Percentiles rank a stretch among this genome's conserved stretches.
Conservation (phyloP, 495 filamentous ascomycete genomes). For the Aspergillus incahuasiensis region DNA sequence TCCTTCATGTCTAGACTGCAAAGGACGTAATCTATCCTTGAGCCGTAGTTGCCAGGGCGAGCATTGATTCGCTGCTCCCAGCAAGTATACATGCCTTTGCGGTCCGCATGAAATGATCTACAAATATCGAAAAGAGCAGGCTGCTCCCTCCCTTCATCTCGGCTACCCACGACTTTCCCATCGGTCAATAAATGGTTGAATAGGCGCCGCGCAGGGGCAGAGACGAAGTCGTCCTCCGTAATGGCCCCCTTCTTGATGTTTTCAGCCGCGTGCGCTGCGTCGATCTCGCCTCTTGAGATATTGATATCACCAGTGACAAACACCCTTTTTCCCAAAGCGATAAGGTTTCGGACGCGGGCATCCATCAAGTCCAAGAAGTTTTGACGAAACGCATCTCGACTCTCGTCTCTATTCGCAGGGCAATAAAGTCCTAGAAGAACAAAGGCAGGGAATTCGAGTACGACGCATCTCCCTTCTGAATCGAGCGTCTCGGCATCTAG, state of each 20-base stretch:
- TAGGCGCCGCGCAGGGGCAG: constrained; percentile 67
- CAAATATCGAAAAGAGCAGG: constrained; percentile 84
- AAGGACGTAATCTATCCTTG: constrained; percentile 89
- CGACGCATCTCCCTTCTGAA: constrained; percentile 84
- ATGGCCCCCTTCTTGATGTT: constrained; percentile 64
- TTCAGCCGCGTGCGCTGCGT: constrained; percentile 66
- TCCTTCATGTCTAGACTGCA: constrained; percentile 73
- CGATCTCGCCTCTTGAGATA: constrained; percentile 69
- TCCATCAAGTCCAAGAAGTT: constrained; percentile 78
- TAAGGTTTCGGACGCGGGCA: constrained; percentile 75
- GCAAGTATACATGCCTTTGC: constrained; percentile 92
- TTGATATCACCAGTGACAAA: constrained; percentile 88
- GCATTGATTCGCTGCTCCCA: constrained; percentile 86
- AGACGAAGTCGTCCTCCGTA: constrained; percentile 64
- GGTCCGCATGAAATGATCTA: constrained; percentile 70
- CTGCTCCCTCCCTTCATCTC: constrained; percentile 67
- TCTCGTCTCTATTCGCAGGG: constrained; percentile 81
- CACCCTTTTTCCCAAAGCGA: constrained; percentile 74
- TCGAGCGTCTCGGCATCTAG: constrained; percentile 72
- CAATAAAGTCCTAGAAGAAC: constrained; percentile 87
- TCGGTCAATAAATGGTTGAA: constrained; percentile 80
- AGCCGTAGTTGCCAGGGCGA: constrained; percentile 84
- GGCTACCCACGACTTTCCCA: constrained; percentile 63
- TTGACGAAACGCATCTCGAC: constrained; percentile 76
- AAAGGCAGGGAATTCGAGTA: constrained; percentile 95